These are phyloP conservation scores for Aspergillus novofumigatus DNA, from an alignment of 2,329 filamentous ascomycete species.

Conservation along the genomic window DNA sequence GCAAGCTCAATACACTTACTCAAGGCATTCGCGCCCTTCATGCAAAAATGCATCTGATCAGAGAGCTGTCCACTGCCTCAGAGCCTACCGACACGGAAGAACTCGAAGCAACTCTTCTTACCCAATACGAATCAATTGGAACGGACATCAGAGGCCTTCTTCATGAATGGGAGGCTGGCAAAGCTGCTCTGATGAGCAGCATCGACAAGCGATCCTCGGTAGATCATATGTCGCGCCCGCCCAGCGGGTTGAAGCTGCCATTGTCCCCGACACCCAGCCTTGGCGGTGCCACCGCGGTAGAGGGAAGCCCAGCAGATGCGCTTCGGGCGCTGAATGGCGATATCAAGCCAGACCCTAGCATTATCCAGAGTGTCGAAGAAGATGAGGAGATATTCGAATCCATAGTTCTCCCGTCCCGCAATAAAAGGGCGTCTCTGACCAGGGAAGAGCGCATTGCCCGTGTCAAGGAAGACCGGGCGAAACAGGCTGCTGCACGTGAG, in stretches of 20 bases:
- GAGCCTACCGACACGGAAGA: slow-evolving; percentile 68
- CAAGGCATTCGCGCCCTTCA: slow-evolving; percentile 88
- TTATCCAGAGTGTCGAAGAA: slow-evolving; percentile 28
- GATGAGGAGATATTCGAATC: slow-evolving; percentile 89
- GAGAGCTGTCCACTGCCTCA: slow-evolving; percentile 81
- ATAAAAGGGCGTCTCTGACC: slow-evolving; percentile 66
- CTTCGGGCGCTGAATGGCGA: slow-evolving; percentile 76
- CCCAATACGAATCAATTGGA: slow-evolving; percentile 93
- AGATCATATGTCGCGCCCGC: slow-evolving; percentile 53
- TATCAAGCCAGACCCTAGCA: slow-evolving; percentile 32
- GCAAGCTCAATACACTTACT: slow-evolving; percentile 82
- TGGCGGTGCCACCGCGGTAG: slow-evolving; percentile 46
- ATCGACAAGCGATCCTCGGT: slow-evolving; percentile 72
- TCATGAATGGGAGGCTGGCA: slow-evolving; percentile 83
- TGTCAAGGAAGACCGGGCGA: slow-evolving; percentile 80
- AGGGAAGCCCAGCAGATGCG: slow-evolving; percentile 63
- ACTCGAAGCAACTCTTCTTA: slow-evolving; percentile 71
- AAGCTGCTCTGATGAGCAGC: slow-evolving; percentile 72
- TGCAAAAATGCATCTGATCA: slow-evolving; percentile 86
- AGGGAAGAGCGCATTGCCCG: slow-evolving; percentile 82
- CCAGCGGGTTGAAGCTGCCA: slow-evolving; percentile 42
- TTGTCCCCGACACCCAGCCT: slow-evolving; percentile 45
- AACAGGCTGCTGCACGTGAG: slow-evolving; percentile 66
- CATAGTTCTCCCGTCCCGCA: slow-evolving; percentile 65
- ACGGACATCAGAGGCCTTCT: slow-evolving; percentile 76